phyloP scores from a whole-genome alignment of 73 alveolate species.

The Durusdinium trenchii region DNA sequence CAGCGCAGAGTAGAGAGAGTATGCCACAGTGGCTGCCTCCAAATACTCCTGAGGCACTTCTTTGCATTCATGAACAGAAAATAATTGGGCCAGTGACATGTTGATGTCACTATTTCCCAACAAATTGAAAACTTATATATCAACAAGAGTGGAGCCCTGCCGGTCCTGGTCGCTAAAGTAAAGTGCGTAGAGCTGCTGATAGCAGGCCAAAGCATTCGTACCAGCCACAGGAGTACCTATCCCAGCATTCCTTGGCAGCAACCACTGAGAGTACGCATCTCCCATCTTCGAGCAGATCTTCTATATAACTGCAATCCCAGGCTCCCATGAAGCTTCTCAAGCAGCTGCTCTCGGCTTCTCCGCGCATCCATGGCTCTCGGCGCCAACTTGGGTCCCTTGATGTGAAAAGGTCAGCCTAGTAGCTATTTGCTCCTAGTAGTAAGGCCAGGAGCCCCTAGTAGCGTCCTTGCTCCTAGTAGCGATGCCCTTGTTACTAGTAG shows the following conservation, averaged over 20 bases:
- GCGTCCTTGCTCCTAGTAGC: too few species aligned
- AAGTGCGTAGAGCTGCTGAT: slow-evolving; percentile 87
- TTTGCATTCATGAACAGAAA: background rate
- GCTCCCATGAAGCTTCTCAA: slow-evolving; percentile 62
- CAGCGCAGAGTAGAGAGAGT: slow-evolving; percentile 70
- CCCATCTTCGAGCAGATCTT: background rate
- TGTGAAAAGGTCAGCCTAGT: too few species aligned
- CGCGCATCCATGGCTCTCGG: slow-evolving; percentile 32
- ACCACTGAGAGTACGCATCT: background rate
- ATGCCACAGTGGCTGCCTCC: slow-evolving; percentile 83
- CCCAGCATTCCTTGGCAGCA: slow-evolving; percentile 57
- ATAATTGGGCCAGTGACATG: too few species aligned
- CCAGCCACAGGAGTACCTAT: slow-evolving; percentile 78
- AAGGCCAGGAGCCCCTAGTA: too few species aligned
- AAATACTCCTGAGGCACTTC: slow-evolving; percentile 30
- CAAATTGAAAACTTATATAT: background rate
- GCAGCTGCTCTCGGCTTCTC: slow-evolving; percentile 35
- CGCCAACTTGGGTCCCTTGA: background rate
- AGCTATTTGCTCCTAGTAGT: too few species aligned
- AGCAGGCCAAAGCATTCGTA: slow-evolving; percentile 73
- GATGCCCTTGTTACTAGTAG: too few species aligned
- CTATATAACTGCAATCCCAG: background rate
- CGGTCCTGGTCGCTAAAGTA: slow-evolving; percentile 82
- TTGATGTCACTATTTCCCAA: too few species aligned
- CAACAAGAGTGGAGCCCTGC: background rate